Evolutionary conservation across 2,329 filamentous ascomycete genomes (phyloP).

Genomic region (Peltaster fructicola): DNA sequence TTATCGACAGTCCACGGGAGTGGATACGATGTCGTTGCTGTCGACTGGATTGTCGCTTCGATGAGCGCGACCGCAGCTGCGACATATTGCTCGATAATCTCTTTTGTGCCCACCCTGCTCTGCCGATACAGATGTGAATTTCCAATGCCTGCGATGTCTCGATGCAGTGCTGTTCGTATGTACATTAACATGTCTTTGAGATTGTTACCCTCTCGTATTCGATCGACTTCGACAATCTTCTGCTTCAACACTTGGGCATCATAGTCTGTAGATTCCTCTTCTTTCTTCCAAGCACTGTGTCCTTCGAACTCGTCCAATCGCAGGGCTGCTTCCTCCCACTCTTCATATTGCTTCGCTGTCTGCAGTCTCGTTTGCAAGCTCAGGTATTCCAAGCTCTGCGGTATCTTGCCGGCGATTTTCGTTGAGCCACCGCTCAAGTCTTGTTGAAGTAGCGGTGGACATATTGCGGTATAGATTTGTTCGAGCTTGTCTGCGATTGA

Average conservation of each 20-base stretch:
- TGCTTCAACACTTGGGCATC: slow-evolving; percentile 50
- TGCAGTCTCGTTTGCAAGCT: slow-evolving; percentile 2
- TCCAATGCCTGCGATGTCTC: slow-evolving; percentile 74
- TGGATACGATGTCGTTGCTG: too few species aligned
- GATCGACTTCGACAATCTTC: slow-evolving; percentile 56
- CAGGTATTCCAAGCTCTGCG: slow-evolving; percentile 1
- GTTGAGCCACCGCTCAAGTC: not conserved
- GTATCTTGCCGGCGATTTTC: slow-evolving; percentile 1
- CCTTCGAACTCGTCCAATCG: slow-evolving; percentile 66
- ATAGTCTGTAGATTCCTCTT: slow-evolving; percentile 51
- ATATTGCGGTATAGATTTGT: too few species aligned
- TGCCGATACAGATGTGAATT: slow-evolving; percentile 68
- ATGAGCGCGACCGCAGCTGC: slow-evolving; percentile 62
- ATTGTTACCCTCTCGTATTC: slow-evolving; percentile 54
- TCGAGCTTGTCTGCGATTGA: too few species aligned
- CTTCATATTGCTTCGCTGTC: slow-evolving; percentile 13
- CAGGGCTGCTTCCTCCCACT: slow-evolving; percentile 60
- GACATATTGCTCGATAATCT: slow-evolving; percentile 73
- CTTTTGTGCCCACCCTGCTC: slow-evolving; percentile 72
- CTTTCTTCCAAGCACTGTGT: slow-evolving; percentile 65
- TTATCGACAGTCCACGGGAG: too few species aligned
- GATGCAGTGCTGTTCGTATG: slow-evolving; percentile 60
- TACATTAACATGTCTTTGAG: slow-evolving; percentile 62
- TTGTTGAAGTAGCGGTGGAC: too few species aligned
- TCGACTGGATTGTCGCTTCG: slow-evolving; percentile 20